A percentile compares a stretch with the other conserved stretches of the same genome.
phyloP scores from a whole-genome alignment of 495 filamentous ascomycete genomes.

The Aeminium ludgeri region DNA sequence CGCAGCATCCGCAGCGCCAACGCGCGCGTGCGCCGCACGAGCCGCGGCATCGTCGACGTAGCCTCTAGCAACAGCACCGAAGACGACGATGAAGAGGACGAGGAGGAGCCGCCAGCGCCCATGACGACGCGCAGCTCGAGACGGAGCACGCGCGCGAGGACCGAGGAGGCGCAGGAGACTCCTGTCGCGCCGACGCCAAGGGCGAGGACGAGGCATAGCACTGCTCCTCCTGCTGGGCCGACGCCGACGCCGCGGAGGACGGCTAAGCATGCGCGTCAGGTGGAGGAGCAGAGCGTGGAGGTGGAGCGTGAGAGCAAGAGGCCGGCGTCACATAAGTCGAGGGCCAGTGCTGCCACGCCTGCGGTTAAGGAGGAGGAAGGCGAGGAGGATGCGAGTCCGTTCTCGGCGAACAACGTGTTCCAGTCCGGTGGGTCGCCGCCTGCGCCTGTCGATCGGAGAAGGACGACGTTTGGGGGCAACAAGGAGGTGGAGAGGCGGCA shows the following conservation, averaged over 20 bases:
- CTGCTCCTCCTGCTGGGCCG: slow-evolving; percentile 25
- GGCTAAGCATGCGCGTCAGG: slow-evolving; percentile 37
- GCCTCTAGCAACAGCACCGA: slow-evolving; percentile 38
- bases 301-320: slow-evolving; percentile 17
- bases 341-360: slow-evolving; percentile 26
- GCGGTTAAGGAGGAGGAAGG: slow-evolving; percentile 27
- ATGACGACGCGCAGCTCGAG: slow-evolving; percentile 25
- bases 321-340: slow-evolving; percentile 7
- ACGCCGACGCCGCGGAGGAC: slow-evolving; percentile 26
- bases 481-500: slow-evolving; percentile 1
- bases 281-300: slow-evolving; percentile 27
- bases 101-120: slow-evolving; percentile 31
- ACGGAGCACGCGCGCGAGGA: slow-evolving; percentile 11
- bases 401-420: slow-evolving; percentile 84
- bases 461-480: slow-evolving; percentile 21
- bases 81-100: slow-evolving; percentile 27
- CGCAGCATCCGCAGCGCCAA: slow-evolving; percentile 56
- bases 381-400: slow-evolving; percentile 38
- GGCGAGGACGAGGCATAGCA: slow-evolving; percentile 26
- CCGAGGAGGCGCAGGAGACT: slow-evolving; percentile 8
- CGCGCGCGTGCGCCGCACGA: slow-evolving; percentile 59
- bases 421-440: slow-evolving; percentile 61
- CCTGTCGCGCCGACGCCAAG: slow-evolving; percentile 11
- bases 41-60: slow-evolving; percentile 71
- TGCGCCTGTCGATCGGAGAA: slow-evolving; percentile 29